Evolutionary conservation across 108 stramenopile genomes (phyloP), one percentile per base, ranked within the genome.

Genomic region (Nannochloropsis salina): DNA sequence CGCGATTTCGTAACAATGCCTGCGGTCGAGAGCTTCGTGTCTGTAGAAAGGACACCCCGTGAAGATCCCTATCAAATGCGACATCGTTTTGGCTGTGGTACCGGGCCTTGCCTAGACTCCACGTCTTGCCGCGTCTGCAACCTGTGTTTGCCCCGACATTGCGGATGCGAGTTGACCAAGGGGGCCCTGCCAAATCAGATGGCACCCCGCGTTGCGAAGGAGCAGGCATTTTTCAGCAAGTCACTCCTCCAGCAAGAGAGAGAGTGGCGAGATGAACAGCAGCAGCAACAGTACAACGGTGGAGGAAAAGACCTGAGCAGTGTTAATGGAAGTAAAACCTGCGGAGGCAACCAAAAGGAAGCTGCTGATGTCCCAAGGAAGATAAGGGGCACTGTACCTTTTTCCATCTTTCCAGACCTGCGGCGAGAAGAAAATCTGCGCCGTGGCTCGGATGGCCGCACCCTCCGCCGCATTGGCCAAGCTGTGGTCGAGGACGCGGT

Each of bases 341-440:
- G n/a, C 6, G 61, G 61, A 15, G 8, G 61, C 20, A 74, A n/a
- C 3, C 15, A 74, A 0, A 74, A 74, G 61, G 61, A 74, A n/a
- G 61, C 15, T n/a, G 61, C 20, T 3, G 61, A 74, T 0, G 1
- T n/a, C 6, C 20, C 3, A 74, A 4, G n/a, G n/a, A 4, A 15
- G 15, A 31, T 31, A 31, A 31, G 31, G 31, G 31, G 31, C 31
- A 31, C 31, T 31, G 1, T 74, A n/a, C 61, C 61, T 6, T 15
- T n/a, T 6, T 74, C 61, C 61, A 2, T 74, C 6, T 74, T 74
- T 74, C 61, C 20, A n/a, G 61, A n/a, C 61, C n/a, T 74, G 61
- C 61, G 61, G 61, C 61, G 61, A n/a, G 61, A 74, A n/a, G 61
- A 74, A n/a, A n/a, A 74, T 15, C n/a, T 74, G 61, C 61, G 61